Evolutionary conservation across 768 basidiomycete genomes (phyloP).

Genomic region (Brasilioporus rufonigricans): DNA sequence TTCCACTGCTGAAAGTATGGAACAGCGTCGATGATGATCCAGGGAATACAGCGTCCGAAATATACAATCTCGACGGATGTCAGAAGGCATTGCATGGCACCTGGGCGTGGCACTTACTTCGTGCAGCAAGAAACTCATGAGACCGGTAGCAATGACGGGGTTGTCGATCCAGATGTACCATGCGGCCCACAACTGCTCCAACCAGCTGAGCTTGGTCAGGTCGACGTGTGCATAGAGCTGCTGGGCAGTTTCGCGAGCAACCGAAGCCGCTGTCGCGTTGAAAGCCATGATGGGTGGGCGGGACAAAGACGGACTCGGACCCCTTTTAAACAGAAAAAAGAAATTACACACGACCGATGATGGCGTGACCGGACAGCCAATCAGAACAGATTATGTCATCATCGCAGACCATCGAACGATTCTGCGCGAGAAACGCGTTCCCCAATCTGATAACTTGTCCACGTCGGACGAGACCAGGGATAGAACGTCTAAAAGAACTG

Average conservation of each 20-base stretch:
- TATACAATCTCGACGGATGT: conserved; percentile 70
- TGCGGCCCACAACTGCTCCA: conserved; percentile 77
- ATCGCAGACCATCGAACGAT: too few species aligned
- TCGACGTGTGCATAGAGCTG: conserved; percentile 58
- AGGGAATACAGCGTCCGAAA: conserved; percentile 92
- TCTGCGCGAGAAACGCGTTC: too few species aligned
- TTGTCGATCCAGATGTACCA: conserved; percentile 90
- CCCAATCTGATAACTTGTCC: too few species aligned
- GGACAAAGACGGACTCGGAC: neutral
- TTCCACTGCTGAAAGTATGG: conserved; percentile 96
- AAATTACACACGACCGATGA: conserved; percentile 8
- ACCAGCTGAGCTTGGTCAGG: conserved; percentile 58
- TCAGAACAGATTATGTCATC: conserved; percentile 20
- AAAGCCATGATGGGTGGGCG: conserved; percentile 37
- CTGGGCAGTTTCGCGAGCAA: conserved; percentile 31
- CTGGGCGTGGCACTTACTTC: conserved; percentile 59
- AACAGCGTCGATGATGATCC: conserved; percentile 93
- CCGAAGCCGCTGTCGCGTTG: conserved; percentile 36
- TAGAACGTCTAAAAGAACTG: too few species aligned
- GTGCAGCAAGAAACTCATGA: conserved; percentile 90
- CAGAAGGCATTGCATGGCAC: neutral
- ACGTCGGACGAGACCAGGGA: too few species aligned
- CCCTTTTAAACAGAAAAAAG: conserved; percentile 13
- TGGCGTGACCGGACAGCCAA: conserved; percentile 32
- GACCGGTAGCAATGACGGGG: conserved; percentile 88